Percentiles rank a stretch among this genome's conserved stretches.
phyloP scores from a whole-genome alignment of 768 basidiomycete species.

The Suillus americanus region DNA sequence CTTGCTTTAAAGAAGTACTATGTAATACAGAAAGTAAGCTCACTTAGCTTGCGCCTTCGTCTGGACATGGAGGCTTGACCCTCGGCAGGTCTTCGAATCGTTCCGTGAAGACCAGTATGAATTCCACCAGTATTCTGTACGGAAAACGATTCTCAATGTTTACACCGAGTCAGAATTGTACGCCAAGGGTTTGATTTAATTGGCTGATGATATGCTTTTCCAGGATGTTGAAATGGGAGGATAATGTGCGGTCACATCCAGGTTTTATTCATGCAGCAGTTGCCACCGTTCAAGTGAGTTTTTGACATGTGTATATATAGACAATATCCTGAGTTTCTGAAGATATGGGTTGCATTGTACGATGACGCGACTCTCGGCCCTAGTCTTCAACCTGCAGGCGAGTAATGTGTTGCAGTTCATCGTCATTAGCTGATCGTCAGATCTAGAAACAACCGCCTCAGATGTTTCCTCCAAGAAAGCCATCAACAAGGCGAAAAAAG shows the following conservation, averaged over 20 bases:
- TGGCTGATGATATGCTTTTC: constrained; percentile 3
- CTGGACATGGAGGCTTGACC: constrained; percentile 8
- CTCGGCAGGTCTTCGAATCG: constrained; percentile 69
- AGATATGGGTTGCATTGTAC: constrained; percentile 75
- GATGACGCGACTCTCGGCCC: constrained; percentile 69
- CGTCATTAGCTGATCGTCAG: not conserved
- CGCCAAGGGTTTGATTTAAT: constrained; percentile 3
- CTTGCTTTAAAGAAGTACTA: constrained; percentile 86
- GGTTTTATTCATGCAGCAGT: constrained; percentile 73
- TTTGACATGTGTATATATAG: not conserved
- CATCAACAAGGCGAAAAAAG: constrained; percentile 85
- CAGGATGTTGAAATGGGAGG: constrained; percentile 83
- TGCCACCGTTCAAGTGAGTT: constrained; percentile 62
- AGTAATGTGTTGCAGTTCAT: constrained; percentile 7
- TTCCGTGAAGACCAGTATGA: constrained; percentile 97
- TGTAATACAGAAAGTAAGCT: constrained; percentile 65
- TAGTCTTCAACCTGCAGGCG: constrained; percentile 37
- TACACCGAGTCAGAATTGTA: constrained; percentile 70
- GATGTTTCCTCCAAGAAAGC: constrained; percentile 64
- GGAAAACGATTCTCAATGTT: constrained; percentile 83
- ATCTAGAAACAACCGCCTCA: not conserved
- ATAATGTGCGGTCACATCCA: constrained; percentile 73
- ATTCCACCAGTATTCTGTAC: constrained; percentile 93
- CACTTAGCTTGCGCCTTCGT: constrained; percentile 4
- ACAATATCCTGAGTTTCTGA: constrained; percentile 11